Base-by-base conservation (phyloP, 2,329 filamentous ascomycete species). In the Lecanosticta acicola region DNA sequence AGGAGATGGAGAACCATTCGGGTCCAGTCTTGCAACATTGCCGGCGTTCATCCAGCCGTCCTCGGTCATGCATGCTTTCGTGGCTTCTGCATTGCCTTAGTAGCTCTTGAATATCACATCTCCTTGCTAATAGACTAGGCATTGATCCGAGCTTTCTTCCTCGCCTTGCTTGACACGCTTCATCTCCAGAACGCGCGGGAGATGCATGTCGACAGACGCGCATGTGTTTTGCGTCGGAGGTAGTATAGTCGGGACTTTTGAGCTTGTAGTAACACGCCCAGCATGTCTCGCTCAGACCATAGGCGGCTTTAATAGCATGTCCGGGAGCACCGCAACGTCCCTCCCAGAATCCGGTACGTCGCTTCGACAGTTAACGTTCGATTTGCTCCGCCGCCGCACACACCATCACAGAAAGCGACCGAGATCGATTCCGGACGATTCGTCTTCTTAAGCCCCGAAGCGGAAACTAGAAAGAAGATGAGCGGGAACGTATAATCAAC, bases 301-400 rank as follows among this genome's bases (percentile, higher is more conserved):
- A 56, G 4, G 49, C 55, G 13, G 54, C 45, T 18, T 53, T 56
- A 32, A 58, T 53, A 13, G 20, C 35, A 17, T 51, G 37, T 8
- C 32, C 33, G n/a, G 50, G 50, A 11, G 54, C 52, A 16, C 53
- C 52, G 32, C 41, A n/a, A 49, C 20, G 35, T 21, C 17, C 42
- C 43, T 10, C 54, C 20, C 3, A 54, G 40, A 18, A 38, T 21
- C n/a, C n/a, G n/a, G 43, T 54, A 49, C 9, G 42, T 33, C 16
- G 43, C 41, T 13, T 45, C 41, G n/a, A 56, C 24, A 7, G 56
- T 55, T 39, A 43, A 45, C 14, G 46, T 50, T 29, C 43, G 34
- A 55, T 73, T 77, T 0, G 71, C 62, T 54, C 78, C 74, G 2
- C 72, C 74, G 1, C 73, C 74, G 17, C 70, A 72, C 14, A 65